phyloP scores from a whole-genome alignment of 2,329 filamentous ascomycete species.

The Colletotrichum destructivum region DNA sequence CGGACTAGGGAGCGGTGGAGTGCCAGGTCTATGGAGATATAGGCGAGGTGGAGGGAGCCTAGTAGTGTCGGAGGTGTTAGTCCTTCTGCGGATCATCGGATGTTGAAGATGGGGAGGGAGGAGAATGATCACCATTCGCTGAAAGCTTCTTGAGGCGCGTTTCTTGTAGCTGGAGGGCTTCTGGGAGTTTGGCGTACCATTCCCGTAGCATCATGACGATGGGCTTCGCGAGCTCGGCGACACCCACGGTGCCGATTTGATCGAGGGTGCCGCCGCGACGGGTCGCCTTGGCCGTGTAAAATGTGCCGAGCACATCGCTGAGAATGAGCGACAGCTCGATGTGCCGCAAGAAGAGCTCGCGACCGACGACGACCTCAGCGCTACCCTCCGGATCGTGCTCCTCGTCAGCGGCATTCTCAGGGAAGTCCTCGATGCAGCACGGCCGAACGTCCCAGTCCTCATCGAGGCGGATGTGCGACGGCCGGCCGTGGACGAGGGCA shows the following conservation, averaged over 20 bases:
- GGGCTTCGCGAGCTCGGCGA: slow-evolving; percentile 53
- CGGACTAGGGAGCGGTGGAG: slow-evolving; percentile 66
- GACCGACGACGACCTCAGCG: slow-evolving; percentile 61
- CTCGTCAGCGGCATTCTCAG: slow-evolving; percentile 55
- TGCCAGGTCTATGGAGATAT: slow-evolving; percentile 66
- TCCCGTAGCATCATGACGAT: slow-evolving; percentile 52
- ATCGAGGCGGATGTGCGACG: slow-evolving; percentile 65
- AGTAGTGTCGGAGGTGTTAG: slow-evolving; percentile 48
- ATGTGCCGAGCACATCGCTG: slow-evolving; percentile 64
- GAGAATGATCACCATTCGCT: slow-evolving; percentile 46
- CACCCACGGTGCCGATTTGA: slow-evolving; percentile 51
- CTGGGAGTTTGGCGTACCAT: slow-evolving; percentile 64
- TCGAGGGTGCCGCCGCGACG: slow-evolving; percentile 50
- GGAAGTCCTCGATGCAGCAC: slow-evolving; percentile 55
- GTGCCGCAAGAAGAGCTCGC: slow-evolving; percentile 66
- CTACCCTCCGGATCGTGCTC: slow-evolving; percentile 55
- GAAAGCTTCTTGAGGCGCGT: slow-evolving; percentile 58
- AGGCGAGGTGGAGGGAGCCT: slow-evolving; percentile 65
- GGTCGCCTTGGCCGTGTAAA: slow-evolving; percentile 59
- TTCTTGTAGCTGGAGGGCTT: slow-evolving; percentile 61
- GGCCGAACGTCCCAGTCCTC: slow-evolving; percentile 69
- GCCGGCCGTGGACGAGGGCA: slow-evolving; percentile 70
- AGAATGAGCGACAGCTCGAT: slow-evolving; percentile 66
- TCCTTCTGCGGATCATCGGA: neutral
- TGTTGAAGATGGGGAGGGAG: slow-evolving; percentile 27